Conservation (phyloP, 2,329 filamentous ascomycete genomes). For the Sordariomycetes sp. region DNA sequence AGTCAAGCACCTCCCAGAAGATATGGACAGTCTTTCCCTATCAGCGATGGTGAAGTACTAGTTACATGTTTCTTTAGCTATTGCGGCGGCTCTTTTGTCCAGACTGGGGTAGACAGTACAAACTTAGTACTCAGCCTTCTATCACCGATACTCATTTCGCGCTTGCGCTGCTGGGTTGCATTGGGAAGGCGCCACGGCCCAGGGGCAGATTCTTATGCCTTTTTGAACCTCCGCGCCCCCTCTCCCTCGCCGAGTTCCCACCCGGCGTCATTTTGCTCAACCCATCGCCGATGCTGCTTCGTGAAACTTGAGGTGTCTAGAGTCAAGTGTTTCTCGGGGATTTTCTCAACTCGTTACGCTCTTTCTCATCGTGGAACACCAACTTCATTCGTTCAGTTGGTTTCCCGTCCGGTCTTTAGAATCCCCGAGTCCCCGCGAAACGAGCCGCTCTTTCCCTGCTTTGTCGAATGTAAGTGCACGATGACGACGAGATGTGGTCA, state of each 20-base stretch:
- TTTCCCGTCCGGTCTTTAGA: constrained; percentile 5
- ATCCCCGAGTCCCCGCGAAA: neutral
- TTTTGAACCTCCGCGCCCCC: neutral
- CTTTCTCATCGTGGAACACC: constrained; percentile 1
- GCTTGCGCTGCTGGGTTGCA: neutral
- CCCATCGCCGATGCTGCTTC: neutral
- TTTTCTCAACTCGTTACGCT: neutral
- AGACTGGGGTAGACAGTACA: neutral
- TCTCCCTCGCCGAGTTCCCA: neutral
- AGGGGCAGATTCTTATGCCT: neutral
- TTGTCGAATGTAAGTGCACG: constrained; percentile 4
- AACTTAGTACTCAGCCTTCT: neutral
- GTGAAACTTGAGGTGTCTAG: constrained; percentile 2
- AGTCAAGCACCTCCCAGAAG: neutral
- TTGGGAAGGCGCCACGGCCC: neutral
- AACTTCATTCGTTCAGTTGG: constrained; percentile 6
- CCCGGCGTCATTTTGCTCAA: neutral
- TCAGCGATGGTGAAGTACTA: neutral
- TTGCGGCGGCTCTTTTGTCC: neutral
- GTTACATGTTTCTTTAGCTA: neutral
- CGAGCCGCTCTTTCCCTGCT: neutral
- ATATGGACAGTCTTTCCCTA: neutral
- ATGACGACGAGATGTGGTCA: neutral
- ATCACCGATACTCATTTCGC: neutral
- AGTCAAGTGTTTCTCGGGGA: neutral